Evolutionary conservation across 2,329 filamentous ascomycete species (phyloP), one percentile per base, ranked within the genome.

Genomic region (Alternaria longipes): DNA sequence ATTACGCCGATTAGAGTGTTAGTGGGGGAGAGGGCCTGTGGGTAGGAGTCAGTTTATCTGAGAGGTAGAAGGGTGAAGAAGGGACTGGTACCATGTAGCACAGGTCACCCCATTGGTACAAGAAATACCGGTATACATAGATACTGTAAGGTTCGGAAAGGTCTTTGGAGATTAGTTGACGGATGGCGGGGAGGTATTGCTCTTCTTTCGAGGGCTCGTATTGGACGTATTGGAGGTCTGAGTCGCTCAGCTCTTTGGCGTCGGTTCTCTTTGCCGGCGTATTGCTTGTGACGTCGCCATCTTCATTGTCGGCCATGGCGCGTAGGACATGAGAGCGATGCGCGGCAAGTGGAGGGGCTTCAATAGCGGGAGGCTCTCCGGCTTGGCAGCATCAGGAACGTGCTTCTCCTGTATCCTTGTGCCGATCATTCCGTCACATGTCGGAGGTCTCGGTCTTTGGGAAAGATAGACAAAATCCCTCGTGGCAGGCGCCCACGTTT

Each of bases 91-190:
- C 93, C 89, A 98, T 92, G 80, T 93, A 98, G 80, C 95, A 99
- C n/a, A 99, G 83, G 75, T 98, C 91, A 5, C 92, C 91, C 95
- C 95, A 99, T 86, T 98, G 93, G 76, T 96, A 97, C 18, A 99
- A 84, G 73, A 99, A 99, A 79, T 99, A 99, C 32, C 95, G 89
- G 80, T 98, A 99, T 60, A 99, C 95, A 82, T 99, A 99, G 77
- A 99, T 98, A 81, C 94, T 98, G 79, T 99, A 99, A 1, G 95
- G 95, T 79, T 99, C 95, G 70, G 94, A 98, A 51, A 99, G 86
- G 77, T 98, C 95, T 74, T 94, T 97, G 45, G 94, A 95, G 74
- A 99, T 99, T 75, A 99, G 83, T 59, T 94, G 90, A 56, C 94
- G 90, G 79, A 99, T 97, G 42, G 93, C 89, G 36, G 93, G 89